Conservation (phyloP, 208 protist genomes). For the Trypanosoma cruzi region DNA sequence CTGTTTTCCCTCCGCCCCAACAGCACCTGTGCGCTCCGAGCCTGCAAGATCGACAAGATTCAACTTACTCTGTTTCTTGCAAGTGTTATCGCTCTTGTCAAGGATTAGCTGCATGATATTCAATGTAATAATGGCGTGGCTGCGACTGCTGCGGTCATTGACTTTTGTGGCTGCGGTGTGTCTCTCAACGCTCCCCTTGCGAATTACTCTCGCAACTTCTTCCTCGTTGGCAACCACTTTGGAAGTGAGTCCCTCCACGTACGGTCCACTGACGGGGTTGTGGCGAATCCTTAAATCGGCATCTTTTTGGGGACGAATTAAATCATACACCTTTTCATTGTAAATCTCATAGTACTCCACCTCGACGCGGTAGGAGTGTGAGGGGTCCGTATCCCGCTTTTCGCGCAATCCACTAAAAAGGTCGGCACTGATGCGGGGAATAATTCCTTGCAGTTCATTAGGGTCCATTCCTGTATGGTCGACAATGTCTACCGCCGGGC, state of each 20-base stretch:
- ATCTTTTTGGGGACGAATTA: conserved; percentile 38
- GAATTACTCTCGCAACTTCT: conserved; percentile 63
- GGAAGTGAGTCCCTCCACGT: conserved; percentile 67
- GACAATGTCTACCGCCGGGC: not conserved
- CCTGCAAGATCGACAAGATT: conserved; percentile 96
- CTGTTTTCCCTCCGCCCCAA: conserved; percentile 66
- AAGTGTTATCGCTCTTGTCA: conserved; percentile 49
- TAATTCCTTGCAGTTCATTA: conserved; percentile 61
- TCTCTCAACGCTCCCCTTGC: conserved; percentile 73
- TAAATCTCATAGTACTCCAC: conserved; percentile 92
- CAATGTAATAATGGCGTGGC: conserved; percentile 91
- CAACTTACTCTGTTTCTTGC: conserved; percentile 72
- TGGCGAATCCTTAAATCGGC: conserved; percentile 78
- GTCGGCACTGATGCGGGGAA: conserved; percentile 69
- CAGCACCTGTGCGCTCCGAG: conserved; percentile 85
- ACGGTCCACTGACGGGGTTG: conserved; percentile 63
- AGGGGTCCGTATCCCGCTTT: conserved; percentile 58
- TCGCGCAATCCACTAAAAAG: conserved; percentile 58
- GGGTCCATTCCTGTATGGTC: conserved; percentile 12
- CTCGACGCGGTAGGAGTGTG: conserved; percentile 75
- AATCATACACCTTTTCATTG: conserved; percentile 93
- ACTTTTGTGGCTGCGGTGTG: conserved; percentile 86
- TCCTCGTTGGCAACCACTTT: conserved; percentile 56
- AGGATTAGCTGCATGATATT: conserved; percentile 71
- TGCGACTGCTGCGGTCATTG: conserved; percentile 90